Evolutionary conservation across 2,329 filamentous ascomycete species (phyloP), one percentile per base, ranked within the genome.

Genomic region (Aspergillus sp.): DNA sequence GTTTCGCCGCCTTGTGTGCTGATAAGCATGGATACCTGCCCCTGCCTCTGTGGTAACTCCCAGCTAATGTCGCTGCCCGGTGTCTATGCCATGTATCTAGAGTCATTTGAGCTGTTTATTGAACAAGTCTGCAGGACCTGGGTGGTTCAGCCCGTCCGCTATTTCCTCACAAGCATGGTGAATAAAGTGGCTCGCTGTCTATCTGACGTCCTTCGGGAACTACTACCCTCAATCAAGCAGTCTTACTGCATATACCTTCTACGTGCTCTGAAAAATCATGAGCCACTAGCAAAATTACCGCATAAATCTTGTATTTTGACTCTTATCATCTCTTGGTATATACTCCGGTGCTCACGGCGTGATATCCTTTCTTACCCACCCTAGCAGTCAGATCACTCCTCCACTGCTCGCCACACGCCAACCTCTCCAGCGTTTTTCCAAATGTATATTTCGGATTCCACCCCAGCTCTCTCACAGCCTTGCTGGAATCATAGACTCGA

Each of bases 401-500:
- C 38, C 38, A 41, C 38, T 17, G 38, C 38, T 41, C 38, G n/a
- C 15, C 38, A 17, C 38, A 7, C 38, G 38, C 38, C 6, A 41
- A 7, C 7, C 38, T 41, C 17, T 41, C 38, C 38, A 41, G 9
- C 6, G 38, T 9, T 41, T 17, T 49, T 41, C 12, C 41, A 48
- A 61, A 61, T 10, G 59, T 61, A 54, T 55, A 61, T 25, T 51
- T 38, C 23, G 59, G 59, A 19, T 43, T 10, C 59, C 59, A 61
- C n/a, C 49, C 59, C 21, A 61, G 21, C 32, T 61, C 59, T 19
- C 19, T 38, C 12, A 61, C 50, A 19, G 59, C 55, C 48, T 53
- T 61, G 41, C 59, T 61, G 4, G 59, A 61, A 61, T 61, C 59
- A 55, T 61, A 61, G 9, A 61, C 59, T 15, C 59, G 55, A 25